Evolutionary conservation across 345 rosid species (phyloP).

Genomic region (Angophora floribunda): DNA sequence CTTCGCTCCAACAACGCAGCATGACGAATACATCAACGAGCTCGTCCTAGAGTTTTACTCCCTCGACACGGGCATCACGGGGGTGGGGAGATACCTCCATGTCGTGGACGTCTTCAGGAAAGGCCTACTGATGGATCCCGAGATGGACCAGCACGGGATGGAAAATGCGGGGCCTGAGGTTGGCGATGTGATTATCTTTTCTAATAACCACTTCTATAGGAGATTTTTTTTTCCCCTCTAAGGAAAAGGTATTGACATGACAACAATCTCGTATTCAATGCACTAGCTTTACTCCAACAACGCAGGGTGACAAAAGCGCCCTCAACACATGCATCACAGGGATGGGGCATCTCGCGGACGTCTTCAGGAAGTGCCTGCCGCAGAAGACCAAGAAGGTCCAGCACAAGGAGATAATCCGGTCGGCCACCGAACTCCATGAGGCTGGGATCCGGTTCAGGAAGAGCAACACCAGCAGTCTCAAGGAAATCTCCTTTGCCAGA

Average conservation of each 20-base stretch:
- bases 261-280: neutral
- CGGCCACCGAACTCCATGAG: too few species aligned
- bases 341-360: neutral
- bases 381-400: too few species aligned
- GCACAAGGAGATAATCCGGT: too few species aligned
- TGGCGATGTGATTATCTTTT: neutral
- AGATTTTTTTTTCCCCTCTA: neutral
- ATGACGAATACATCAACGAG: neutral
- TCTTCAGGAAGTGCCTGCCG: neutral
- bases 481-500: too few species aligned
- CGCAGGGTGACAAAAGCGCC: neutral
- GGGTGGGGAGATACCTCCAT: neutral
- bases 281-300: neutral
- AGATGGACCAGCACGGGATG: neutral
- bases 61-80: too few species aligned
- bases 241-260: neutral
- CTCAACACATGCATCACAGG: too few species aligned
- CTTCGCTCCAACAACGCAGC: neutral
- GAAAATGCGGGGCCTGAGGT: too few species aligned
- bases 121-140: neutral
- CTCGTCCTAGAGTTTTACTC: neutral
- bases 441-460: too few species aligned
- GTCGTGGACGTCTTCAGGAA: neutral
- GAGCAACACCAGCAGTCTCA: too few species aligned
- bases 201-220: neutral